Evolutionary conservation across 352 stramenopile species (phyloP).

Genomic region (Globisporangium nunn): DNA sequence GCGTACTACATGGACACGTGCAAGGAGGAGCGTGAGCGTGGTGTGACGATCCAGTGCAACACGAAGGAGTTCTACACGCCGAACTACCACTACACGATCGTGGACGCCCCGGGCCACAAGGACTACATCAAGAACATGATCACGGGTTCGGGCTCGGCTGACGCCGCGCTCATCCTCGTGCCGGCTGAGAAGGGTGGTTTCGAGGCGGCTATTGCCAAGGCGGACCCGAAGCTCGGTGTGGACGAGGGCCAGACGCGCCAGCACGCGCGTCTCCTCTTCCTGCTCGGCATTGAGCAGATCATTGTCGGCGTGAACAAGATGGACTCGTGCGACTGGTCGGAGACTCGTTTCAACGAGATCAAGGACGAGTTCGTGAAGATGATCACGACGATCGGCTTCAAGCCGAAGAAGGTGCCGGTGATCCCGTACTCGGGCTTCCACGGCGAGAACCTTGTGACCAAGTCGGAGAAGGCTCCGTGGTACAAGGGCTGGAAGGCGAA

Average conservation of each 20-base stretch:
- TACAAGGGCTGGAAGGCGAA: slow-evolving; percentile 79
- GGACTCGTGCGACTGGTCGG: slow-evolving; percentile 62
- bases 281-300: slow-evolving; percentile 97
- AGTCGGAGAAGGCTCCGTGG: slow-evolving; percentile 62
- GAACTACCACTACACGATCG: slow-evolving; percentile 97
- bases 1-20: slow-evolving; percentile 23
- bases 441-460: slow-evolving; percentile 69
- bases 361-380: slow-evolving; percentile 79
- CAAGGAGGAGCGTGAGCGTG: slow-evolving; percentile 97
- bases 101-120: slow-evolving; percentile 96
- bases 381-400: slow-evolving; percentile 75
- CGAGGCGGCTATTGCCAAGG: slow-evolving; percentile 89
- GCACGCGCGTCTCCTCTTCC: slow-evolving; percentile 94
- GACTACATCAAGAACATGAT: slow-evolving; percentile 99
- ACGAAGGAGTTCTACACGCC: slow-evolving; percentile 97
- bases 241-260: slow-evolving; percentile 92
- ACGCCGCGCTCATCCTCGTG: slow-evolving; percentile 95
- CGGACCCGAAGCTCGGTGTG: slow-evolving; percentile 36
- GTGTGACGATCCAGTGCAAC: slow-evolving; percentile 98
- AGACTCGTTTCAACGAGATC: slow-evolving; percentile 76
- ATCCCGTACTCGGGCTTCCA: slow-evolving; percentile 80
- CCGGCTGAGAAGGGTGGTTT: slow-evolving; percentile 90
- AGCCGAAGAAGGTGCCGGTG: slow-evolving; percentile 56
- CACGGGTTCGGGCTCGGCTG: slow-evolving; percentile 95
- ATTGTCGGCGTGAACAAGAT: slow-evolving; percentile 77